phyloP scores from a whole-genome alignment of 1,139 yeast genomes.

The Hemisphaericaspora subhashii region DNA sequence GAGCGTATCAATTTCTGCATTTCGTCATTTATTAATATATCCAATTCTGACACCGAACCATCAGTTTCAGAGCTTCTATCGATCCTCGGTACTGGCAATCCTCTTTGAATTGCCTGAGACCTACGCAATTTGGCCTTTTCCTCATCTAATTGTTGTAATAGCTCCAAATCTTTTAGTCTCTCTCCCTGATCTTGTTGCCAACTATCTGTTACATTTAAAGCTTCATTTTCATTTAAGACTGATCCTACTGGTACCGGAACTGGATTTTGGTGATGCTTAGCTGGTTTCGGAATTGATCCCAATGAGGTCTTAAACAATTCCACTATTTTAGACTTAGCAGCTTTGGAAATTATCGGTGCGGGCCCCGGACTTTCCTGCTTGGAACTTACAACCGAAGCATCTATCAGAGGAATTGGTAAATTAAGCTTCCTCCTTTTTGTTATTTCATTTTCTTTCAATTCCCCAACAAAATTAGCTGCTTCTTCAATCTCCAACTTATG shows the following conservation, averaged over 20 bases:
- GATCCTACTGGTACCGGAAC: conserved; percentile 28
- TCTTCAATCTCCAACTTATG: conserved; percentile 23
- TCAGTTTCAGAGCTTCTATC: neutral
- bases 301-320: conserved; percentile 20
- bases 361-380: neutral
- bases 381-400: neutral
- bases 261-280: conserved; percentile 22
- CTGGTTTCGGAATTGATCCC: conserved; percentile 30
- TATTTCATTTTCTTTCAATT: conserved; percentile 13
- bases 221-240: conserved; percentile 24
- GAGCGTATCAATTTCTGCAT: conserved; percentile 42
- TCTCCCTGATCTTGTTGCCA: conserved; percentile 24
- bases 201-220: conserved; percentile 12
- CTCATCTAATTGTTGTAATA: conserved; percentile 27
- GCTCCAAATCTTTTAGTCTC: conserved; percentile 23
- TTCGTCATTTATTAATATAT: conserved; percentile 34
- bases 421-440: conserved; percentile 14
- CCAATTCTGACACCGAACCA: conserved; percentile 17
- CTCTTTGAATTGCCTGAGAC: conserved; percentile 52
- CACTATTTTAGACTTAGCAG: conserved; percentile 9
- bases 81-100: conserved; percentile 51
- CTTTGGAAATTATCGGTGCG: neutral
- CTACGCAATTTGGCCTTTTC: conserved; percentile 34
- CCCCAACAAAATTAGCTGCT: conserved; percentile 31
- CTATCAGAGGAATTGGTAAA: conserved; percentile 8